Base-by-base conservation (phyloP, 2,329 filamentous ascomycete species). In the Pseudogymnoascus sp. region DNA sequence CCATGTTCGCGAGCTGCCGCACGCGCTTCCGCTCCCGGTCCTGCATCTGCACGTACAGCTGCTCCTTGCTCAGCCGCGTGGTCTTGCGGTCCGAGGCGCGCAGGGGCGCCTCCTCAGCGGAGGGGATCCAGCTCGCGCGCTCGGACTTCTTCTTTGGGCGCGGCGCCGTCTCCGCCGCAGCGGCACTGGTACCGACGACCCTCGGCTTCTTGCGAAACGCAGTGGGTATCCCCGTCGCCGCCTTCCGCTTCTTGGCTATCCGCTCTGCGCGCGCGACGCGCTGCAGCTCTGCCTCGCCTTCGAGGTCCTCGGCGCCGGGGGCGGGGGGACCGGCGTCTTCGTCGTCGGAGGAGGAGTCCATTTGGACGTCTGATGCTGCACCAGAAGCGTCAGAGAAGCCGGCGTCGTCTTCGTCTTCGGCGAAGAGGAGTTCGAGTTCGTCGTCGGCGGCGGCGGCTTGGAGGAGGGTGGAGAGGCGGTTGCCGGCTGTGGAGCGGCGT, bases 211-310 rank as follows among this genome's bases (percentile, higher is more conserved):
- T 93, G 66, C 88, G 79, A 71, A 87, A 87, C 67, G 84, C 83
- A 63, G 84, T 84, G 4, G 88, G 86, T 65, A 92, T 87, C 28
- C 85, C 87, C 65, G 92, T 87, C 70, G 90, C 86, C 1, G 88
- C 85, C 72, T 93, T 96, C 68, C 91, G 86, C 76, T 96, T 96
- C 74, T 91, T 90, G 2, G 83, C 85, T 64, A 82, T 76, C 69
- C 80, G 84, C 69, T 88, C 88, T 65, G 84, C 85, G 68, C 86
- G 87, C 64, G 88, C 91, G 69, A 89, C 84, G 67, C 85, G 87
- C 76, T 95, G 87, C 63, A 99, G 75, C 76, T 96, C 91, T 70
- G 87, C 89, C 77, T 99, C 95, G 35, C 95, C 95, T 64, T 91
- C 90, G 4, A 95, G 75, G 68, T 95, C 85, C 19, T 81, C 82